phyloP scores from a whole-genome alignment of 108 stramenopile species.

The Cyclotella choctawhatcheeana region DNA sequence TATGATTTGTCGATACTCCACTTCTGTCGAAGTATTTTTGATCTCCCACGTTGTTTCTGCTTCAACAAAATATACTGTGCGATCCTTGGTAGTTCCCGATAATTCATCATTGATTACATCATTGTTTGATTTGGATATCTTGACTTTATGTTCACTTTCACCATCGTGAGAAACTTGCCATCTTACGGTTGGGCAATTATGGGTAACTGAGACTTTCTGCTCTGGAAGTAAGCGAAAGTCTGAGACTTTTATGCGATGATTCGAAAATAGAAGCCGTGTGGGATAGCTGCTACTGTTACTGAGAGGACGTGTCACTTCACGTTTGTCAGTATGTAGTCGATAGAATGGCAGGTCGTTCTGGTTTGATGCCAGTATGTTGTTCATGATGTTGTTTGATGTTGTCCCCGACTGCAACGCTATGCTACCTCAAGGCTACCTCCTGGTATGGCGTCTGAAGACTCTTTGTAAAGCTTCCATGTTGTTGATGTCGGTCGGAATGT shows the following conservation, averaged over 20 bases:
- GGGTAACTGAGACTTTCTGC: not conserved
- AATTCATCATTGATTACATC: not conserved
- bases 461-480: too few species aligned
- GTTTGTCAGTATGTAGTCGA: not conserved
- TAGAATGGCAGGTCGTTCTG: too few species aligned
- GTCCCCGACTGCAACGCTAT: too few species aligned
- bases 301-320: not conserved
- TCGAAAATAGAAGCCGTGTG: conserved; percentile 24
- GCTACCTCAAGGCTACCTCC: too few species aligned
- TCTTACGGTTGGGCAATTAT: conserved; percentile 28
- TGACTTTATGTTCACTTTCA: not conserved
- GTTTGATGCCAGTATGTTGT: too few species aligned
- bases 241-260: conserved; percentile 31
- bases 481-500: too few species aligned
- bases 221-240: conserved; percentile 27
- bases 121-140: conserved; percentile 4
- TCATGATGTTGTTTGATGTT: too few species aligned
- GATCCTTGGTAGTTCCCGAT: conserved; percentile 1
- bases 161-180: conserved; percentile 43
- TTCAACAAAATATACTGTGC: conserved; percentile 8
- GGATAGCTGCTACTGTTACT: not conserved
- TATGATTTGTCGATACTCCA: conserved; percentile 26
- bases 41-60: conserved; percentile 4
- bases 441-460: too few species aligned
- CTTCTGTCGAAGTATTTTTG: conserved; percentile 9